Conservation (phyloP, 768 basidiomycete species). For the Coprinopsis marcescibilis region DNA sequence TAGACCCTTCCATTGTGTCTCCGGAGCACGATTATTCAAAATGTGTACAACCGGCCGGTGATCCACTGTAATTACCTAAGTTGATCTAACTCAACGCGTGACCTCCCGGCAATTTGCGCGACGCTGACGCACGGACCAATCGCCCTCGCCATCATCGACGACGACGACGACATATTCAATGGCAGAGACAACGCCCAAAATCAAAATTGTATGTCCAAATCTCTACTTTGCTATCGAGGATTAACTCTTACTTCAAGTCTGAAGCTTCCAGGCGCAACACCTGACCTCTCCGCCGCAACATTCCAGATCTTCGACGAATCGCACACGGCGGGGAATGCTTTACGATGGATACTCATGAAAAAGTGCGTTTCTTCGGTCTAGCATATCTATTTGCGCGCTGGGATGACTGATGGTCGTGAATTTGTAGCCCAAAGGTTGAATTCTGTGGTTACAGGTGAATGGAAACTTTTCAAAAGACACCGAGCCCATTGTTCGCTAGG, state of each 20-base stretch:
- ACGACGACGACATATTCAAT: slow-evolving; percentile 14
- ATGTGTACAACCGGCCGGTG: too few species aligned
- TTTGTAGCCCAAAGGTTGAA: slow-evolving; percentile 83
- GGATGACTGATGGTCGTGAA: slow-evolving; percentile 6
- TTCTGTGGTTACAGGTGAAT: slow-evolving; percentile 94
- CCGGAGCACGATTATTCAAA: too few species aligned
- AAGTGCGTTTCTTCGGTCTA: slow-evolving; percentile 53
- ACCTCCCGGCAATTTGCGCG: too few species aligned
- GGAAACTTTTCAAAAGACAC: too few species aligned
- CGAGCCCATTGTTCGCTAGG: background rate
- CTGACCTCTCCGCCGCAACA: slow-evolving; percentile 83
- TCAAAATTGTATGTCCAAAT: slow-evolving; percentile 31
- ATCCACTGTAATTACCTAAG: too few species aligned
- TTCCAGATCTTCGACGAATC: slow-evolving; percentile 92
- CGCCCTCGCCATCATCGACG: background rate
- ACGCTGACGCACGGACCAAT: too few species aligned
- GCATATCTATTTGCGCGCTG: background rate
- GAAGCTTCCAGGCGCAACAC: slow-evolving; percentile 78
- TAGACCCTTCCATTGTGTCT: too few species aligned
- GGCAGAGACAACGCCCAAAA: slow-evolving; percentile 35
- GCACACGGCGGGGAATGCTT: slow-evolving; percentile 91
- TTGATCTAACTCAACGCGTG: too few species aligned
- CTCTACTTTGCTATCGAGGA: background rate
- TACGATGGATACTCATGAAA: slow-evolving; percentile 99
- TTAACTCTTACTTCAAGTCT: slow-evolving; percentile 20